Base-by-base conservation (phyloP, 495 filamentous ascomycete genomes). In the Pseudoneurospora amorphoporcata region DNA sequence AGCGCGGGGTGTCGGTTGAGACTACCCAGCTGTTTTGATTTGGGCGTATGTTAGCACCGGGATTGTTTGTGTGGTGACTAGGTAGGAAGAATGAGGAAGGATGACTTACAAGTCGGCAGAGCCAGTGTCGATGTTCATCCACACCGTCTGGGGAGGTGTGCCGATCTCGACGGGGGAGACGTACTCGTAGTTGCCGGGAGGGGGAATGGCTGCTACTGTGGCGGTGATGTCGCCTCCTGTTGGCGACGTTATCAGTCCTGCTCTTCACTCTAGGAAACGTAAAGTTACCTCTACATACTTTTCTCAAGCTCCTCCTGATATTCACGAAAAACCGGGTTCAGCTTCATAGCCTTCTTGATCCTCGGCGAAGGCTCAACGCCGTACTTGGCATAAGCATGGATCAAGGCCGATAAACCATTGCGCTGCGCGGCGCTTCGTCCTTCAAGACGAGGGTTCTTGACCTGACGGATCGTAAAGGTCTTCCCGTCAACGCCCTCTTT, bases 41-140 rank as follows among this genome's bases (percentile, higher is more conserved):
- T 37, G 35, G 5, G 23, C 23, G 35, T 37, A 37, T 37, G 35
- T 37, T 37, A 37, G 35, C 23, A 23, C 23, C 23, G 84, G 12
- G 39, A 39, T 8, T 39, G 9, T 39, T 23, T 83, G 79, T 40
- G 81, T 85, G 68, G 68, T 74, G 72, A 80, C 81, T n/a, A 71
- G 82, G 81, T n/a, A 71, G 82, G 81, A 83, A 91, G 92, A 80
- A 88, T 70, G 41, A 77, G 71, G 42, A 68, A 45, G 75, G 17
- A 7, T 45, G 47, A 75, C 76, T 74, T 72, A 91, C 87, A 93
- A 86, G 80, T 93, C 91, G 53, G 90, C 88, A 61, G 88, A 90
- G 3, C 91, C 91, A 69, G 91, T 92, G 76, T 93, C 91, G 76
- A 92, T 86, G 75, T 90, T 88, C 74, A 92, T 76, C 75, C 89